Base-by-base conservation (phyloP, 2,329 filamentous ascomycete genomes). In the Pleomassaria siparia region DNA sequence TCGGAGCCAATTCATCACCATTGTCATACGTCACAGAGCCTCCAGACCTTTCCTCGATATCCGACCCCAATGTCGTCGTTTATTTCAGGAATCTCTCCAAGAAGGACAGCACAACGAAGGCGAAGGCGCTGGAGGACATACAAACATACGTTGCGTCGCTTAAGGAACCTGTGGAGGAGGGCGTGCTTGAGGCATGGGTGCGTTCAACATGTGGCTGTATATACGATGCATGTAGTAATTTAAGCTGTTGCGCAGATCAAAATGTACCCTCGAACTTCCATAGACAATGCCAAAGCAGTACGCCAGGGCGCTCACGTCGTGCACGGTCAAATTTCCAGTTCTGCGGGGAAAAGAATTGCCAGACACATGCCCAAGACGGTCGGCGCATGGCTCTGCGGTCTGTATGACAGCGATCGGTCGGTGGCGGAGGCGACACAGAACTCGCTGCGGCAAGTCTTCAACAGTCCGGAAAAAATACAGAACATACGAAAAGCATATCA, bases 41-140 rank as follows among this genome's bases (percentile, higher is more conserved):
- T 9, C 88, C 89, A 40, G 87, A 96, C 62, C 83, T 96, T 57
- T 84, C 85, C 26, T 76, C 75, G 35, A 84, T 99, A 50, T 87
- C 85, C 36, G 86, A 96, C 59, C 81, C 91, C 7, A 88, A 94
- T 63, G 78, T 92, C 29, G 84, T 92, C 29, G 91, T 97, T 12
- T 84, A 86, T n/a, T 89, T 96, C 74, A 95, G 96, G 72, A 96
- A 95, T 59, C 74, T 96, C 3, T 80, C 86, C 42, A 99, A 97
- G 74, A 95, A 94, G 72, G 92, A 96, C 74, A 87, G 86, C 62
- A 95, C 85, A 10, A 99, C 94, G 29, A 95, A 96, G 68, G 80
- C 87, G 7, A 96, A 92, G 69, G 92, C 89, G 0, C 76, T 99
- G 22, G 91, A 97, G 60, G 92, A 97, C 43, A 73, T 99, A 16